Base-by-base conservation (phyloP, 2,329 filamentous ascomycete genomes). In the Diaporthe sp. region DNA sequence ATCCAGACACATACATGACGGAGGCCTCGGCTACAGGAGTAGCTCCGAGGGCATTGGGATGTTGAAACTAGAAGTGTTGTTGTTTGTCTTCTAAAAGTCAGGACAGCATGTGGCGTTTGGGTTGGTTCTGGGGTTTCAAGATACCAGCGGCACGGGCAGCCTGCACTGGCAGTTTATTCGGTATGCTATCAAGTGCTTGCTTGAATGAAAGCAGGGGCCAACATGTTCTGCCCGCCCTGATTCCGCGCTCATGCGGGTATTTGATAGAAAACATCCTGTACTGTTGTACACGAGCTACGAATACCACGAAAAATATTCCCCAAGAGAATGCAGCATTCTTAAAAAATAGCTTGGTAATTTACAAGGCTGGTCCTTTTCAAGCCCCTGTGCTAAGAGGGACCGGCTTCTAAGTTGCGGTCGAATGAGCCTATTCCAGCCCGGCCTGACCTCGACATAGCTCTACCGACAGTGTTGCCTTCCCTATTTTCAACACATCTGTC, bases 211-310 rank as follows among this genome's bases (percentile, higher is more conserved):
- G 22, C 47, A 20, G 13, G 63, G 31, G 22, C 39, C 47, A 15
- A 42, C 3, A 51, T n/a, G 1, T 10, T 8, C 6, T 15, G 31
- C 0, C 12, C 28, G 31, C 22, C 22, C 47, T 57, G 49, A 37
- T 68, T 58, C n/a, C 20, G 51, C n/a, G 9, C 22, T 42, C 39
- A 25, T 20, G 34, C 22, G 47, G 47, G 22, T n/a, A 28, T 12
- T 22, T 70, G 49, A n/a, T 22, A 53, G 34, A 70, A 42, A 55
- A 55, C 3, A 13, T 25, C 8, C 15, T 55, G 65, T 55, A 55
- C 65, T 51, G 25, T 39, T 71, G 65, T 71, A 71, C 55, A 74
- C n/a, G 72, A 74, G 63, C 72, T 42, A 70, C 9, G 65, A 55
- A 55, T 55, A 42, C n/a, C 65, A 70, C 65, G 65, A 70, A 53